Evolutionary conservation across 2,329 filamentous ascomycete genomes (phyloP), one percentile per base, ranked within the genome.

Genomic region (Penicillium sp.): DNA sequence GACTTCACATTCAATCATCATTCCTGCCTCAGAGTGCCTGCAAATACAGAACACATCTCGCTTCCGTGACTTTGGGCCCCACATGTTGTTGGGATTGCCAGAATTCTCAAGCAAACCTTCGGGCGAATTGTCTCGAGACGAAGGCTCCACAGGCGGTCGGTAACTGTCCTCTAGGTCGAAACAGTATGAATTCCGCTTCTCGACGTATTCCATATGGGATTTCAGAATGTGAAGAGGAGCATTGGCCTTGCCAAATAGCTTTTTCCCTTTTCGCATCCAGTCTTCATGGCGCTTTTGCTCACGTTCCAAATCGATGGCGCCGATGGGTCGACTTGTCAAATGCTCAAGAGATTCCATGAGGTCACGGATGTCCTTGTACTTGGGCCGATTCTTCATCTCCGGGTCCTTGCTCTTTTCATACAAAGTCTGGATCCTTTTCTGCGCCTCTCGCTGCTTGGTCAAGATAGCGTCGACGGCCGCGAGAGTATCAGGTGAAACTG

Each of bases 1-100:
- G 34, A 96, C 77, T 67, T 97, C 93, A 67, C 93, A 98, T 70
- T 98, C 93, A 61, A 98, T 97, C 93, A 98, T 98, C 85, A 97
- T 94, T 45, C 93, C 93, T 33, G 91, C 89, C 69, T 98, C 93
- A 6, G 88, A 81, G 55, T 84, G 88, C 52, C 93, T 83, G 71
- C 93, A 98, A 58, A 98, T 95, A 69, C 93, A 98, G 68, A 97
- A 98, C 0, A 97, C 91, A 65, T 97, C 90, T 72, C 82, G 64
- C 75, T 79, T 75, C 48, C 64, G 67, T 49, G 61, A 85, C 78
- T 60, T 84, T 76, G 60, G 67, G 40, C 63, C 62, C 66, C 69
- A 71, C 51, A 64, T 59, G 37, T 59, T 59, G 38, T 58, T 67
- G 13, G 56, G 38, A 47, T 37, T 58, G 17, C 47, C 52, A 12